Percentiles rank a stretch among this genome's conserved stretches.
phyloP scores from a whole-genome alignment of 805 yeast species.

The Kazachstania africana region DNA sequence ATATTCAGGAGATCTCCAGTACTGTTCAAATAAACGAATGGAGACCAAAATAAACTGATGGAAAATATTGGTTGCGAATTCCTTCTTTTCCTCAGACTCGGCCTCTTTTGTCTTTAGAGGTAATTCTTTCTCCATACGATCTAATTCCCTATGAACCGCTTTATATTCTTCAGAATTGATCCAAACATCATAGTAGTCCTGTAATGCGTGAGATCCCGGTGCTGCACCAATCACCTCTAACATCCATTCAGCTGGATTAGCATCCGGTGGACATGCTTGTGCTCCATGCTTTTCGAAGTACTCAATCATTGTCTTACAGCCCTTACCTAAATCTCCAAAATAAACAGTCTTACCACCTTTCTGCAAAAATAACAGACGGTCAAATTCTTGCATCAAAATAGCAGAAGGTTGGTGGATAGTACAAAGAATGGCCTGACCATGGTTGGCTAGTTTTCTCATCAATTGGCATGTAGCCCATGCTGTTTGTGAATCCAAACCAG shows the following conservation, averaged over 20 bases:
- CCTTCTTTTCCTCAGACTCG: conserved; percentile 24
- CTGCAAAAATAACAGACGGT: conserved; percentile 57
- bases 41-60: conserved; percentile 37
- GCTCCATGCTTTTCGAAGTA: conserved; percentile 62
- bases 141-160: conserved; percentile 49
- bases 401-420: conserved; percentile 75
- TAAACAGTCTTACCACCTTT: conserved; percentile 65
- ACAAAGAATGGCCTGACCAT: conserved; percentile 58
- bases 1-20: conserved; percentile 56
- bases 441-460: conserved; percentile 43
- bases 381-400: conserved; percentile 62
- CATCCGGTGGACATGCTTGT: conserved; percentile 50
- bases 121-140: conserved; percentile 49
- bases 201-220: conserved; percentile 63
- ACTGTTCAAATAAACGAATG: conserved; percentile 47
- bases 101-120: conserved; percentile 22
- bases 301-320: conserved; percentile 44
- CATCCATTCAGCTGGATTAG: conserved; percentile 91
- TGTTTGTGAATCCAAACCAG: conserved; percentile 48
- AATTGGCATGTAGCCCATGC: conserved; percentile 52
- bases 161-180: conserved; percentile 49
- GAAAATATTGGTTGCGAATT: conserved; percentile 35
- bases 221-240: conserved; percentile 76
- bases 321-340: conserved; percentile 57
- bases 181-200: conserved; percentile 73